Percentiles rank a stretch among this genome's conserved stretches.
Evolutionary conservation across 2,329 filamentous ascomycete species (phyloP).

Genomic region (Cladosporium sp.): DNA sequence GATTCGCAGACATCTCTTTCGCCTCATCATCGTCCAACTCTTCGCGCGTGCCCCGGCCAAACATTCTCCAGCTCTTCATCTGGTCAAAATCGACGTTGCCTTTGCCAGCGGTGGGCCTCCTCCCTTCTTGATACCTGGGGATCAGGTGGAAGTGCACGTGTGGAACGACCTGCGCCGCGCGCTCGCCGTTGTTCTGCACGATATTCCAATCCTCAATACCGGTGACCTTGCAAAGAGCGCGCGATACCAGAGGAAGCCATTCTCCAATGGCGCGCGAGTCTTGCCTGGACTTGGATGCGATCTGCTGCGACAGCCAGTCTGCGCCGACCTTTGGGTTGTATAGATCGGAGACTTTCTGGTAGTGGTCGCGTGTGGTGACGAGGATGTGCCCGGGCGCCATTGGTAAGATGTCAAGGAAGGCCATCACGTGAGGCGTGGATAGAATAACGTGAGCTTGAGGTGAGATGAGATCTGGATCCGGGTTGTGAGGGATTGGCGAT

Average conservation of each 20-base stretch:
- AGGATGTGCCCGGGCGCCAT: slow-evolving; percentile 81
- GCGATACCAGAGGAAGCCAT: slow-evolving; percentile 69
- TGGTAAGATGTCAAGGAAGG: slow-evolving; percentile 92
- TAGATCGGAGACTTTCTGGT: slow-evolving; percentile 74
- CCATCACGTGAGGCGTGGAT: slow-evolving; percentile 73
- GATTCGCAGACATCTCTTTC: slow-evolving; percentile 55
- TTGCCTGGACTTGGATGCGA: slow-evolving; percentile 23
- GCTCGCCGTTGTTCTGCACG: slow-evolving; percentile 88
- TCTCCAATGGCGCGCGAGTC: slow-evolving; percentile 40
- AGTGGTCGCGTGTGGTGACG: slow-evolving; percentile 74
- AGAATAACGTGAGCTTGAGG: slow-evolving; percentile 63
- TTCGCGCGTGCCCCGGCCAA: slow-evolving; percentile 69
- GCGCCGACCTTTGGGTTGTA: slow-evolving; percentile 23
- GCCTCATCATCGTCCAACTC: slow-evolving; percentile 78
- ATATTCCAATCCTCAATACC: slow-evolving; percentile 88
- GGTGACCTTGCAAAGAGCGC: slow-evolving; percentile 67
- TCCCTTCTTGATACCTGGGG: slow-evolving; percentile 63
- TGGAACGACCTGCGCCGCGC: slow-evolving; percentile 87
- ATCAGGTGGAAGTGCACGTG: slow-evolving; percentile 97
- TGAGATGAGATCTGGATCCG: slow-evolving; percentile 33
- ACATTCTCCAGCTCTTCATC: slow-evolving; percentile 74
- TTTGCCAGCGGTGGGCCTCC: slow-evolving; percentile 54
- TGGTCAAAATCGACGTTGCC: slow-evolving; percentile 43
- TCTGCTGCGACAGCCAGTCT: slow-evolving; percentile 25
- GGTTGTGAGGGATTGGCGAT: slow-evolving; percentile 34